phyloP scores from a whole-genome alignment of 2,329 filamentous ascomycete species.

The Botryotinia convoluta region DNA sequence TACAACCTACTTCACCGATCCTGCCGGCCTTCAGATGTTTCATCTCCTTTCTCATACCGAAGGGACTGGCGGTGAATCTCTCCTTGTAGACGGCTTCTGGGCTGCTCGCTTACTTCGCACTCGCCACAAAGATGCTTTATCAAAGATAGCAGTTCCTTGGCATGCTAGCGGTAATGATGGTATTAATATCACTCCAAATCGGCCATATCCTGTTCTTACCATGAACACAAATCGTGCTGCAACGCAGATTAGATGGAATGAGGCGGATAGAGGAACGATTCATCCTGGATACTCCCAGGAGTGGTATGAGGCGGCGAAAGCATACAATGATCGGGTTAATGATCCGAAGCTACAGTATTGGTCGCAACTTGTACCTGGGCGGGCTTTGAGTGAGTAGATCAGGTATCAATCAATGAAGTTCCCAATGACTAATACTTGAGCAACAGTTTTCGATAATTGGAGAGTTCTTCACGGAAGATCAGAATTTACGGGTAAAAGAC shows the following conservation, averaged over 20 bases:
- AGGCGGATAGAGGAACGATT: constrained; percentile 73
- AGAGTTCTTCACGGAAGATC: constrained; percentile 84
- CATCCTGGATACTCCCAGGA: constrained; percentile 10
- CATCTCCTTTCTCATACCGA: constrained; percentile 80
- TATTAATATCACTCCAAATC: constrained; percentile 72
- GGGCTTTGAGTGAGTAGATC: constrained; percentile 62
- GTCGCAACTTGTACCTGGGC: constrained; percentile 78
- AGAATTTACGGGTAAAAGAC: constrained; percentile 76
- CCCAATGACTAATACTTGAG: background rate
- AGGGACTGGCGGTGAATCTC: constrained; percentile 67
- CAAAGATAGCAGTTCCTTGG: constrained; percentile 59
- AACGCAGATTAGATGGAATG: constrained; percentile 85
- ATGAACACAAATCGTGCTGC: background rate
- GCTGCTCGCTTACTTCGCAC: constrained; percentile 60
- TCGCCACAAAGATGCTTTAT: constrained; percentile 57
- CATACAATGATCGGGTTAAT: constrained; percentile 69
- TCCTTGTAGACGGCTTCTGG: constrained; percentile 84
- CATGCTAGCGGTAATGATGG: constrained; percentile 88
- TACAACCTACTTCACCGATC: constrained; percentile 93
- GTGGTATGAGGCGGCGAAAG: constrained; percentile 80
- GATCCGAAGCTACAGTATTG: constrained; percentile 67
- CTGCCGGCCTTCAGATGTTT: constrained; percentile 86
- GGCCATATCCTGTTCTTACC: constrained; percentile 65
- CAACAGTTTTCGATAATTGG: constrained; percentile 90
- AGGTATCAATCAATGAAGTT: background rate